Base-by-base conservation (phyloP, 345 rosid species). In the Chamaenerion angustifolium region DNA sequence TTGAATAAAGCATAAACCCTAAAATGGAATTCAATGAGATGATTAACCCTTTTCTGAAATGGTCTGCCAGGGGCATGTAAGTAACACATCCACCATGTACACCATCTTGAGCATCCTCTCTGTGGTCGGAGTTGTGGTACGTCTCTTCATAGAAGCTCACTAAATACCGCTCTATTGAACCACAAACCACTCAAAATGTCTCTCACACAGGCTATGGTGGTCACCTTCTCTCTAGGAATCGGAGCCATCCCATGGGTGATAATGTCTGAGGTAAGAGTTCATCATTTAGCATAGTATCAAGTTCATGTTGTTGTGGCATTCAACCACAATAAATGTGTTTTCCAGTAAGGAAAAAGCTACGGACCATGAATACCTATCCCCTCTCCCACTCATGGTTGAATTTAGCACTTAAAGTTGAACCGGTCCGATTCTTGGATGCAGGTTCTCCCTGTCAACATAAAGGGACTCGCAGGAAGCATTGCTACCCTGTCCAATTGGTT, bases 241-340 rank as follows among this genome's bases (percentile, higher is more conserved):
- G 98, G 98, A 25, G 74, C 98, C 6, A 82, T 92, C 62, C 98
- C 96, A 13, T 92, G 98, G 98, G 14, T 92, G 61, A 87, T 92
- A 66, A 92, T 87, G 98, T 92, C 96, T 1, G 98, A 92, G 98
- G 98, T 92, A 70, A 18, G 6, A 31, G 7, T 31, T 31, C 37
- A 5, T 31, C 37, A 31, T 8, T 7, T 21, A 21, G 25, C 25
- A 2, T 21, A 31, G 7, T 31, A 1, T 1, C 37, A 31, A 31
- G 10, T 5, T 7, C 37, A 31, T 5, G 37, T 2, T 23, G 3
- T 23, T 31, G 10, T 31, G 37, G 37, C 8, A 31, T 31, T 31
- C 37, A 31, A 23, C 27, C 2, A 23, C 2, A 23, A 23, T 23
- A 23, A 23, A 23, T 23, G 27, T 23, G 27, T 23, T 23, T 23